Conservation (phyloP, 176 grass and related monocot species). For the Rhipidocladum racemiflorum region DNA sequence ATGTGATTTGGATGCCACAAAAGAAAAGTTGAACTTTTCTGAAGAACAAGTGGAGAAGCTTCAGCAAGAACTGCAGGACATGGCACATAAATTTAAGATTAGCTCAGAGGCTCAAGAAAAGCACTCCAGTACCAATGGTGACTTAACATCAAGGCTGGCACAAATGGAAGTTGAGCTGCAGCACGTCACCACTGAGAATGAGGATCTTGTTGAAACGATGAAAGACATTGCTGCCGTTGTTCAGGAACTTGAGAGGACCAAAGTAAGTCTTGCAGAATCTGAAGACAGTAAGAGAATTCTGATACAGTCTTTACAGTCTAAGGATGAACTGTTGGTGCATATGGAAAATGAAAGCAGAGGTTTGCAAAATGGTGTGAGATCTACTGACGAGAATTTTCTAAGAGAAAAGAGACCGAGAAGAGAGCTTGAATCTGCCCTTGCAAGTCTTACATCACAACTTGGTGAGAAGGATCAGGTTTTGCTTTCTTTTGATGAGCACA, state of each 20-base stretch:
- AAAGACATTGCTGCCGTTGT: slow-evolving; percentile 42
- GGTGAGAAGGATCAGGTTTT: slow-evolving; percentile 63
- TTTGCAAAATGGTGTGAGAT: slow-evolving; percentile 47
- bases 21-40: slow-evolving; percentile 57
- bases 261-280: slow-evolving; percentile 48
- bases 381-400: slow-evolving; percentile 37
- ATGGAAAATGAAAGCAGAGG: slow-evolving; percentile 72
- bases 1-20: slow-evolving; percentile 52
- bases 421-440: slow-evolving; percentile 63
- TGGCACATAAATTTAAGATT: slow-evolving; percentile 57
- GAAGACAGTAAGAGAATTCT: slow-evolving; percentile 49
- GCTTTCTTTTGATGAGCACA: slow-evolving; percentile 68
- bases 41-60: slow-evolving; percentile 57
- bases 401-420: slow-evolving; percentile 55
- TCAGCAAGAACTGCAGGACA: slow-evolving; percentile 67
- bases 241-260: slow-evolving; percentile 63
- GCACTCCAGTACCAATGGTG: slow-evolving; percentile 42
- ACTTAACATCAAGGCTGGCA: slow-evolving; percentile 66
- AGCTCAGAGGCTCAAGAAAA: slow-evolving; percentile 68
- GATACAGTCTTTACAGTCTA: slow-evolving; percentile 57
- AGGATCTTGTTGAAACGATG: slow-evolving; percentile 44
- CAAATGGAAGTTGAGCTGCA: slow-evolving; percentile 71
- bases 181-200: slow-evolving; percentile 40
- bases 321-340: slow-evolving; percentile 47
- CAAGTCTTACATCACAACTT: slow-evolving; percentile 63